Conservation (phyloP, 83 land plant species). For the Isoetes engelmannii region DNA sequence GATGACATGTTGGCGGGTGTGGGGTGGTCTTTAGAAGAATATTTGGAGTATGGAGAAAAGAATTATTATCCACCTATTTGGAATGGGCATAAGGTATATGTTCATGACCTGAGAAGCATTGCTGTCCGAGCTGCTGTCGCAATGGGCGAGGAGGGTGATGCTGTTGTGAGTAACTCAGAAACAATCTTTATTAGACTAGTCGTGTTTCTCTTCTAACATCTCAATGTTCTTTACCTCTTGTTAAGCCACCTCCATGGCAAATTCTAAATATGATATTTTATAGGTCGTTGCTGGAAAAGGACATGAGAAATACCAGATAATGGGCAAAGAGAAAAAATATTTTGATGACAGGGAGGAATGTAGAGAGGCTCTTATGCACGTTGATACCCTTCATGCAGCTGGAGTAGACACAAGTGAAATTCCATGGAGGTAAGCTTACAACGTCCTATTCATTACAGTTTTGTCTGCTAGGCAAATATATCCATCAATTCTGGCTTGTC, state of each 20-base stretch:
- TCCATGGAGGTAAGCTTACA: constrained; percentile 91
- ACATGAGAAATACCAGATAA: constrained; percentile 74
- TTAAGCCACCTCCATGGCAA: neutral
- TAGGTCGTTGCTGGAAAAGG: constrained; percentile 98
- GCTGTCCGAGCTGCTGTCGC: constrained; percentile 92
- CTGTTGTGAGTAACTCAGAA: constrained; percentile 56
- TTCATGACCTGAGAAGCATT: constrained; percentile 71
- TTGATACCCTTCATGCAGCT: constrained; percentile 85
- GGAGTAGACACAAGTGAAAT: constrained; percentile 98
- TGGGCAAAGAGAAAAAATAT: constrained; percentile 72
- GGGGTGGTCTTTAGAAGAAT: constrained; percentile 89
- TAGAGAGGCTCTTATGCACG: constrained; percentile 88
- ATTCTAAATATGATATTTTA: neutral
- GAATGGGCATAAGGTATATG: constrained; percentile 74
- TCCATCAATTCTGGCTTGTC: too few relatives aligned
- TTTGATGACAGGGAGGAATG: constrained; percentile 92
- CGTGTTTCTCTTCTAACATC: neutral
- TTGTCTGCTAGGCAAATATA: too few relatives aligned
- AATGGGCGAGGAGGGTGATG: constrained; percentile 95
- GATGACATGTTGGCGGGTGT: constrained; percentile 97
- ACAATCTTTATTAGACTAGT: neutral
- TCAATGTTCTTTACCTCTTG: too few relatives aligned
- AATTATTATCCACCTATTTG: constrained; percentile 85
- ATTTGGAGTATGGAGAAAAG: constrained; percentile 60
- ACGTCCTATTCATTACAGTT: too few relatives aligned